Conservation (phyloP, 345 rosid genomes). For the Carallia brachiata region DNA sequence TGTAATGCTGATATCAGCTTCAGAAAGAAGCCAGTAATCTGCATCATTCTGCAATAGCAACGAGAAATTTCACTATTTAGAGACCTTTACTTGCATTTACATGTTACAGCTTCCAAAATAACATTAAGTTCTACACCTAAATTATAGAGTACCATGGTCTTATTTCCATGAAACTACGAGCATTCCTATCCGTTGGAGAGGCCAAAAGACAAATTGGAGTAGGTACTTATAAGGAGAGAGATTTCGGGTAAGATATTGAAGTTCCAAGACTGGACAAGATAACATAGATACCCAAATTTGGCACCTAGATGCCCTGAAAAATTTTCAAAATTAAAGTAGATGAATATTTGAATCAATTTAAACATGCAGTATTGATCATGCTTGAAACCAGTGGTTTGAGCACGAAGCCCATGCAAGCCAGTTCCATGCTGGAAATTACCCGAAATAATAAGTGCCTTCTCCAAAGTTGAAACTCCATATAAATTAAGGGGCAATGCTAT, state of each 20-base stretch:
- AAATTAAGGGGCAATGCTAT: not conserved
- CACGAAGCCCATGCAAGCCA: constrained; percentile 2
- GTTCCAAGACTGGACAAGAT: not conserved
- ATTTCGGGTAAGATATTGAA: not conserved
- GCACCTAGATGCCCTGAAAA: not conserved
- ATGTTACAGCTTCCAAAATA: not conserved
- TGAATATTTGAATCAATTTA: constrained; percentile 3
- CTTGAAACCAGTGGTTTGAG: constrained; percentile 7
- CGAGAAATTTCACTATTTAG: not conserved
- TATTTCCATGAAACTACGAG: not conserved
- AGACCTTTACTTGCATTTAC: not conserved
- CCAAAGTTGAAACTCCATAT: not conserved
- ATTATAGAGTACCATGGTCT: not conserved
- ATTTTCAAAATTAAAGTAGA: not conserved
- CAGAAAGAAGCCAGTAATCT: constrained; percentile 92
- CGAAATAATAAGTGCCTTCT: not conserved
- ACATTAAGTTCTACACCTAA: not conserved
- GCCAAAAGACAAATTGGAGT: not conserved
- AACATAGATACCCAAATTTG: not conserved
- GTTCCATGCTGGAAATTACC: not conserved
- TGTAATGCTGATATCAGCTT: constrained; percentile 78
- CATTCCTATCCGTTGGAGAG: not conserved
- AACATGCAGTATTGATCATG: not conserved
- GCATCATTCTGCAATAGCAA: constrained; percentile 60
- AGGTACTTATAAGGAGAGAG: not conserved